phyloP scores from a whole-genome alignment of 805 yeast species.

The Metschnikowia koreensis region DNA sequence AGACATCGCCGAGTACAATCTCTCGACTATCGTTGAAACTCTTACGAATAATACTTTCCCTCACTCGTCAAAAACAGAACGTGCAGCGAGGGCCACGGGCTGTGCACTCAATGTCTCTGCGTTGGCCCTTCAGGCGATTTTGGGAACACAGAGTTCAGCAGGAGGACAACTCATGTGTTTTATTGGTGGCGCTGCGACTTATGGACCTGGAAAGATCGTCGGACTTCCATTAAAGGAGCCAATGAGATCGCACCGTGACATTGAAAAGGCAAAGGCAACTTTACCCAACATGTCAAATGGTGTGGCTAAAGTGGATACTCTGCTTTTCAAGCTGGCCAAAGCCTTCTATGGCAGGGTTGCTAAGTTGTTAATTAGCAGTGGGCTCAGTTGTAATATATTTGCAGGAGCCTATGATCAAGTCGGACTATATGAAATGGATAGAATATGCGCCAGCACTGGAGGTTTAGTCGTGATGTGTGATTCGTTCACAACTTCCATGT shows the following conservation, averaged over 20 bases:
- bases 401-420: constrained; percentile 70
- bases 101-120: constrained; percentile 52
- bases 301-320: constrained; percentile 28
- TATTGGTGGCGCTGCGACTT: constrained; percentile 63
- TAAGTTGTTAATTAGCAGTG: constrained; percentile 44
- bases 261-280: constrained; percentile 41
- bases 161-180: constrained; percentile 58
- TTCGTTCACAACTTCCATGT: constrained; percentile 64
- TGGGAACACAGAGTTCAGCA: constrained; percentile 42
- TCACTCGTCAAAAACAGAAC: constrained; percentile 36
- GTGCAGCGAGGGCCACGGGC: constrained; percentile 59
- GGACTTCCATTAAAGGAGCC: constrained; percentile 57
- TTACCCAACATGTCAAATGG: constrained; percentile 32
- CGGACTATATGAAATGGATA: constrained; percentile 66
- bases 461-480: constrained; percentile 64
- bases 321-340: constrained; percentile 37
- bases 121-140: constrained; percentile 34
- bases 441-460: constrained; percentile 55
- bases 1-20: constrained; percentile 48
- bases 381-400: constrained; percentile 56
- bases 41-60: constrained; percentile 52
- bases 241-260: constrained; percentile 64
- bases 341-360: constrained; percentile 52
- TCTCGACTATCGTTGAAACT: constrained; percentile 48
- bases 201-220: constrained; percentile 64